Evolutionary conservation across 805 yeast species (phyloP), one percentile per base, ranked within the genome.

Genomic region (Cyberlindnera xylosilytica): DNA sequence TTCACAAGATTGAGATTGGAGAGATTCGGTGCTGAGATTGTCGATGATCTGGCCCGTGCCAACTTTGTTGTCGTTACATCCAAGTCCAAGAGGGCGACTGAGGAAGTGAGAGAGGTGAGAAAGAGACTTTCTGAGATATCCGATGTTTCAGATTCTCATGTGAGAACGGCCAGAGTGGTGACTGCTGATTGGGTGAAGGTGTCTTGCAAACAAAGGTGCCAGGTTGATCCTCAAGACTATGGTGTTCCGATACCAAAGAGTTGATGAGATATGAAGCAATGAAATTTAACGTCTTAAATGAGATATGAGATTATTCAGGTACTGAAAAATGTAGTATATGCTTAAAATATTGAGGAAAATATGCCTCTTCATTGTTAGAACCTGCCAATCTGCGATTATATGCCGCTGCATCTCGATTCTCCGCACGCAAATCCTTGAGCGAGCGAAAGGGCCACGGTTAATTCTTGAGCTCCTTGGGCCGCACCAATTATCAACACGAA

Each of bases 1-100:
- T 45, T 30, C 24, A 48, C 20, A 32, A 47, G 13, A 44, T 28
- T 43, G 6, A 57, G 61, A 22, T 63, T 74, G 13, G 63, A 65
- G 24, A 53, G 60, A 18, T 69, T 74, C 37, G 81, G 78, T 19
- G 86, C 79, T 1, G 61, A 58, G 3, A 34, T 66, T 4, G 54
- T 68, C 0, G 46, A 51, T 3, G 19, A 22, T 7, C 27, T 33
- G 19, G 11, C 16, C 6, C 19, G 16, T 7, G n/a, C 13, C 16
- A 6, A n/a, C 9, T 7, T 15, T 8, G 32, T 29, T 16, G 32
- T 29, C 19, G 32, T 29, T 16, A 29, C 32, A 16, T 15, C 32
- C 11, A 29, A 29, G 13, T 15, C 18, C 13, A 6, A 8, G 19
- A 17, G 6, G 12, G 8, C n/a, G 9, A 6, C 6, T 7, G 32